These are phyloP conservation scores for Vigna trinervia DNA, from an alignment of 306 rosid genomes.

Conservation along the genomic window DNA sequence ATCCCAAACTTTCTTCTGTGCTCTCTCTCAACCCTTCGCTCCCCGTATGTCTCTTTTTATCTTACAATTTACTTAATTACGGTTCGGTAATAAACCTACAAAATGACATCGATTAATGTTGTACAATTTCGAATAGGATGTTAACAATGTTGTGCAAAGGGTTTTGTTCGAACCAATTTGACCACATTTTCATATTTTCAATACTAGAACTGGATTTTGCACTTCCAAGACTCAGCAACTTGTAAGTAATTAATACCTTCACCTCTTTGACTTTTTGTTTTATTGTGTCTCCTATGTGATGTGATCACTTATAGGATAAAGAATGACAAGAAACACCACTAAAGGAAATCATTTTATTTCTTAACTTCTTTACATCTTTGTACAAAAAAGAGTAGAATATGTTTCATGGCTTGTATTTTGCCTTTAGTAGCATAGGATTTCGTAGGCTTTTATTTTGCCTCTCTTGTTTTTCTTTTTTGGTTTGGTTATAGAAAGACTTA, in stretches of 20 bases:
- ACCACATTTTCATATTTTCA: conserved; percentile 67
- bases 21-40: conserved; percentile 69
- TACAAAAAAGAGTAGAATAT: too few relatives aligned
- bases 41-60: conserved; percentile 41
- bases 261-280: not conserved
- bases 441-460: too few relatives aligned
- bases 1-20: conserved; percentile 71
- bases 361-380: too few relatives aligned
- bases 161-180: conserved; percentile 77
- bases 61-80: not conserved
- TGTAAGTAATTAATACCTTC: conserved; percentile 43
- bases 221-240: conserved; percentile 47
- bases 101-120: conserved; percentile 7
- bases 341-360: too few relatives aligned
- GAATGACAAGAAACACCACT: too few relatives aligned
- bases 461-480: too few relatives aligned
- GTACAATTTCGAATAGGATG: conserved; percentile 50
- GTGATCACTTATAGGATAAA: too few relatives aligned
- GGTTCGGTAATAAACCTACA: not conserved
- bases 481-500: too few relatives aligned
- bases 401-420: too few relatives aligned
- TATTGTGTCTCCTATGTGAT: not conserved
- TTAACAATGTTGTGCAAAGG: conserved; percentile 61
- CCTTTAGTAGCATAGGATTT: too few relatives aligned
- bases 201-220: conserved; percentile 58